Evolutionary conservation across 495 filamentous ascomycete genomes (phyloP), one percentile per base, ranked within the genome.

Genomic region (Annulohypoxylon maeteangense): DNA sequence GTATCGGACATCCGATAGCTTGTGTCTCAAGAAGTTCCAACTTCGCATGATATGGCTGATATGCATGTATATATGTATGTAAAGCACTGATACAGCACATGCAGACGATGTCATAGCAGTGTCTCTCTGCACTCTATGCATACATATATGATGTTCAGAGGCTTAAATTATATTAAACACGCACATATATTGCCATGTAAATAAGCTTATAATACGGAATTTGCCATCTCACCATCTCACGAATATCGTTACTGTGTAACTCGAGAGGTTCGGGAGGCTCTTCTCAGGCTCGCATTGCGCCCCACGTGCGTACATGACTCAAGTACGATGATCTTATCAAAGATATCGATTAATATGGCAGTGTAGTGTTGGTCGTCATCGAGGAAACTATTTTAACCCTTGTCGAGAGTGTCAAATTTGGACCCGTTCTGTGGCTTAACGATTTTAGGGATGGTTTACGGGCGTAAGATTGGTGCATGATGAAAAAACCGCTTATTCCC

Each of bases 391-490:
- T n/a, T 34, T 36, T 47, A 47, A 14, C 40, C 57, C 42, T 60
- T 60, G 40, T 48, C 14, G 16, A 47, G 32, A 38, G 16, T 53
- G 56, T 50, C 42, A 47, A 53, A 27, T 51, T 48, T 55, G 50
- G 36, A 45, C 29, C 38, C 54, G 16, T 45, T 32, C n/a, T 64
- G 48, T 38, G 40, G 47, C 32, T 55, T 62, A 58, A 58, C 50
- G 50, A 54, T 7, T 54, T 20, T 54, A 54, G 50, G 50, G 16
- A 54, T 18, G 27, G 50, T 27, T n/a, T 54, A 34, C 16, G 50
- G 25, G 10, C 29, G 50, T 54, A 54, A 34, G 29, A 32, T 7
- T 32, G 7, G 50, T 29, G 12, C 27, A 32, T 34, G 16, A n/a
- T n/a, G 1, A 27, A 20, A 32, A 54, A 34, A 12, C 3, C 27